Base-by-base conservation (phyloP, 257 asterid genomes). In the Misopates orontium region DNA sequence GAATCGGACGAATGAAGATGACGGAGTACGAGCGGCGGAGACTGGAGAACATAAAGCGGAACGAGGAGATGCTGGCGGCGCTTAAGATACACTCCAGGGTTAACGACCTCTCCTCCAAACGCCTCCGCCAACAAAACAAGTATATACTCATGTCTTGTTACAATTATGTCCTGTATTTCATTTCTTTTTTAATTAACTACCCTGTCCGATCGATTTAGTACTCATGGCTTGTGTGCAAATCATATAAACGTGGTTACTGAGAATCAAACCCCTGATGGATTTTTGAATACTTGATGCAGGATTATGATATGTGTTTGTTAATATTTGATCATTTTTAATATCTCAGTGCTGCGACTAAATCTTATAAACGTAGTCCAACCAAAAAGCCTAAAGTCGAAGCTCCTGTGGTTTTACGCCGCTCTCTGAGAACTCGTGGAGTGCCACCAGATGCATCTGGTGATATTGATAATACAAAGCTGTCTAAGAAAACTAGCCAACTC, bases 341-440 rank as follows among this genome's bases (percentile, higher is more conserved):
- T 60, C 56, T 66, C 87, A 92, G 98, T 74, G 73, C 68, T 72
- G 72, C 77, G 72, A 71, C 60, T 49, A 89, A 85, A 73, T 77
- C 92, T 11, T 87, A 79, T 42, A 87, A 85, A 69, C 52, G 64
- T 49, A 85, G 87, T 72, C 88, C 85, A 17, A 71, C 56, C 45
- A 90, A 87, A 83, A 93, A 80, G 75, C 80, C 68, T 59, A 90
- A 75, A 79, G 50, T 68, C 9, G 89, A 83, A 60, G 49, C 67
- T 31, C 95, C 96, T 3, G 60, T 83, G 62, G 95, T 90, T 45
- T 77, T 90, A 65, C 94, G 99, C 17, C 88, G 91, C 70, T 93
- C 99, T 63, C 82, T 90, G n/a, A 85, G 99, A 81, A 70, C 86
- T 44, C 95, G 82, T 67, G 99, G 97, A 23, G 88, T 74, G 77